Conservation (phyloP, 140 eudicot species). For the Oenanthe javanica region DNA sequence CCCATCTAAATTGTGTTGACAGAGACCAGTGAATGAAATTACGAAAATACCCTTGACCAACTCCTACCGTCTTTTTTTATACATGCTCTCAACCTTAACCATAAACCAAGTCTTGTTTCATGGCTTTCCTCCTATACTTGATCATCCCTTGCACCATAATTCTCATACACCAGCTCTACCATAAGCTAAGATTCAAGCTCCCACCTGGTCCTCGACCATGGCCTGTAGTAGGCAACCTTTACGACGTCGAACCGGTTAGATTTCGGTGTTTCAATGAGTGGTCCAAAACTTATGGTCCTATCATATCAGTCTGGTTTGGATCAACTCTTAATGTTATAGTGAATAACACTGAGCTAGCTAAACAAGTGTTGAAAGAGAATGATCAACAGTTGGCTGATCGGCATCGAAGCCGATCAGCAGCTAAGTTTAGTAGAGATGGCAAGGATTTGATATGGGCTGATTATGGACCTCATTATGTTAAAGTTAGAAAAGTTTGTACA, state of each 20-base stretch:
- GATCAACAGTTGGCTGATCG: conserved; percentile 79
- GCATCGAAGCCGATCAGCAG: conserved; percentile 50
- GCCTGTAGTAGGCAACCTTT: conserved; percentile 84
- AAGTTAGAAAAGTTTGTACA: conserved; percentile 73
- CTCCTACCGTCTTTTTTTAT: conserved; percentile 19
- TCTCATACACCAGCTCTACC: conserved; percentile 36
- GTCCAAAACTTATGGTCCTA: conserved; percentile 75
- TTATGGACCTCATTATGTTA: conserved; percentile 80
- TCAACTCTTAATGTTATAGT: conserved; percentile 64
- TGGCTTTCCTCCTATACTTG: conserved; percentile 26
- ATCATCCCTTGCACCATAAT: conserved; percentile 23
- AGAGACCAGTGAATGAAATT: neutral
- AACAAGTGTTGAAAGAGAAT: conserved; percentile 65
- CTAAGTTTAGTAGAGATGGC: conserved; percentile 62
- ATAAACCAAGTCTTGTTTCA: conserved; percentile 1
- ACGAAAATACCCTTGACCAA: conserved; percentile 39
- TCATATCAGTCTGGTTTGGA: conserved; percentile 79
- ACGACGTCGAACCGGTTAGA: conserved; percentile 66
- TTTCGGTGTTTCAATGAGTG: conserved; percentile 76
- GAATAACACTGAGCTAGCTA: conserved; percentile 47
- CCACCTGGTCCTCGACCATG: conserved; percentile 87
- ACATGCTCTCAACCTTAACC: neutral
- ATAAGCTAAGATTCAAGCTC: conserved; percentile 54
- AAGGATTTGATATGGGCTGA: conserved; percentile 89
- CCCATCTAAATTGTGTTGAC: neutral